Base-by-base conservation (phyloP, 1,284 basidiomycete genomes). In the Testicularia cyperi region DNA sequence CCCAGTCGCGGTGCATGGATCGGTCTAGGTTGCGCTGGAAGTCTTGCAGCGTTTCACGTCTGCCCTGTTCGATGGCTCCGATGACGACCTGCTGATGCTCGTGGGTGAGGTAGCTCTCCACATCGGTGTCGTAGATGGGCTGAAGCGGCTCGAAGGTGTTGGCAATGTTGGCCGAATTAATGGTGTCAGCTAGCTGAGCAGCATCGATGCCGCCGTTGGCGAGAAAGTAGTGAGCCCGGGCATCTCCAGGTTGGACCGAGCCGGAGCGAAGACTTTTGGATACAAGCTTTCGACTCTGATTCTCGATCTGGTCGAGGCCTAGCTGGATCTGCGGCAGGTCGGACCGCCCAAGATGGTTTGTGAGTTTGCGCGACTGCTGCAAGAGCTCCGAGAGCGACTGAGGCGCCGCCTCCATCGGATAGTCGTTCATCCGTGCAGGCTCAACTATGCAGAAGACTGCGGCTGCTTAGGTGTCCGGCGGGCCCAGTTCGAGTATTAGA, bases 11-110 rank as follows among this genome's bases (percentile, higher is more conserved):
- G 55, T 85, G 82, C 65, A 86, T 84, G 26, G 86, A 82, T 32
- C 86, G 84, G 68, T 90, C 87, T 30, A 92, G 79, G 28, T 85
- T 83, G 25, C 83, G 82, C 70, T 92, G 90, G 67, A 94, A 92
- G 61, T 89, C 86, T 53, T 87, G 83, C 64, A 91, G 85, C 0
- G 91, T 94, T 48, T 90, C 86, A 52, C 86, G 83, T 35, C 90
- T 81, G 5, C 87, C 87, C 72, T 94, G 88, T 75, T 95, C 91
- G 49, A 96, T 92, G 2, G 90, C 89, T 4, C 88, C 88, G 54
- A 95, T 89, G 46, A 96, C 84, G 58, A 89, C 90, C 77, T 94
- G 91, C 77, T 96, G 91, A 71, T 94, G 90, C 6, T 88, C 87
- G 77, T 92, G 88, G 16, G 88, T 86, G 23, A 94, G 82, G 76